Evolutionary conservation across 1,139 yeast species (phyloP).

Genomic region (Geotrichum histeridarum): DNA sequence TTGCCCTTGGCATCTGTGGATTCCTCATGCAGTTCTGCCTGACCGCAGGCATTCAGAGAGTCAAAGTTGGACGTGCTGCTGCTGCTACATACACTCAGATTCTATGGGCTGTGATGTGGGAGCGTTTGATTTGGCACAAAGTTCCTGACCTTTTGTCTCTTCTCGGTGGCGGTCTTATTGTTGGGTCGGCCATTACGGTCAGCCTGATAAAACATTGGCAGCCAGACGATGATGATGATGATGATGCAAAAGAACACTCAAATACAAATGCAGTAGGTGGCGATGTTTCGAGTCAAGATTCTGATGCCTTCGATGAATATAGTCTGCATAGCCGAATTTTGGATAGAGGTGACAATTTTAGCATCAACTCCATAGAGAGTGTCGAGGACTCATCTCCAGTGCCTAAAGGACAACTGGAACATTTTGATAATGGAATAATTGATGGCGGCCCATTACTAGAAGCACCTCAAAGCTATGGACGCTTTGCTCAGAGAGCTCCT

Average conservation of each 20-base stretch:
- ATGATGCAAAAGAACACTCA: not conserved
- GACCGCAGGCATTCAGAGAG: constrained; percentile 81
- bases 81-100: constrained; percentile 71
- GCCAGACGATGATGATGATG: constrained; percentile 9
- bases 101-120: constrained; percentile 77
- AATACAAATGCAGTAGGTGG: not conserved
- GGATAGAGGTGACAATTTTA: not conserved
- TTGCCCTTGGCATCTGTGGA: constrained; percentile 66
- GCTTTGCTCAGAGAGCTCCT: not conserved
- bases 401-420: constrained; percentile 6
- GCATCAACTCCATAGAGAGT: not conserved
- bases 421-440: constrained; percentile 17
- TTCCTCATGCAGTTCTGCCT: constrained; percentile 73
- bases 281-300: not conserved
- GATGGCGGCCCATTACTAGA: constrained; percentile 18
- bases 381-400: not conserved
- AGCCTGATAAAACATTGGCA: constrained; percentile 13
- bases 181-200: constrained; percentile 60
- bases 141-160: constrained; percentile 65
- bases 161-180: constrained; percentile 62
- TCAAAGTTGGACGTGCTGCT: constrained; percentile 72
- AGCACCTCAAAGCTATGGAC: not conserved
- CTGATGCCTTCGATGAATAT: not conserved
- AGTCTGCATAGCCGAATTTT: not conserved
- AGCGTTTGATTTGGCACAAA: constrained; percentile 64